phyloP scores from a whole-genome alignment of 2,329 filamentous ascomycete genomes.

The Orbilia ellipsospora region DNA sequence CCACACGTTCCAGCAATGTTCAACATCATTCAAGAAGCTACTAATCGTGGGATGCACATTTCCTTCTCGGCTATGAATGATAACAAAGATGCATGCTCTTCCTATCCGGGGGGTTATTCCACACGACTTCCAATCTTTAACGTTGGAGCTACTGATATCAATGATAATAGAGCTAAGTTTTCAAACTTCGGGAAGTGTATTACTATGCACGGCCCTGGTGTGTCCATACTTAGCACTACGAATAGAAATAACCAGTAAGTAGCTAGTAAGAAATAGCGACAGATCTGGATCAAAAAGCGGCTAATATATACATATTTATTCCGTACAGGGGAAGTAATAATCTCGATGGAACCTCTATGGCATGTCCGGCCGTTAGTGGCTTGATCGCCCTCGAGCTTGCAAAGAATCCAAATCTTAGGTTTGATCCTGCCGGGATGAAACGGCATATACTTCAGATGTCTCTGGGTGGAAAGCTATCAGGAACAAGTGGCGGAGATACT shows the following conservation, averaged over 20 bases:
- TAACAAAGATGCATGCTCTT: slow-evolving; percentile 28
- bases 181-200: slow-evolving; percentile 62
- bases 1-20: slow-evolving; percentile 13
- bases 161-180: slow-evolving; percentile 61
- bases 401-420: slow-evolving; percentile 24
- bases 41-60: slow-evolving; percentile 32
- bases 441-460: slow-evolving; percentile 7
- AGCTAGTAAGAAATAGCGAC: not conserved
- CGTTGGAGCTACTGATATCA: slow-evolving; percentile 61
- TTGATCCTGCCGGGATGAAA: slow-evolving; percentile 19
- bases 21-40: slow-evolving; percentile 22
- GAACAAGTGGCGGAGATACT: not conserved
- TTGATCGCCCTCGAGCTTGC: slow-evolving; percentile 32
- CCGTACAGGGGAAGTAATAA: slow-evolving; percentile 63
- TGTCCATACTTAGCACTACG: slow-evolving; percentile 65
- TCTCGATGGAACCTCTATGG: slow-evolving; percentile 60
- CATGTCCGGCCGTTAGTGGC: slow-evolving; percentile 42
- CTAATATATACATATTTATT: not conserved
- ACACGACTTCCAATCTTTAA: slow-evolving; percentile 59
- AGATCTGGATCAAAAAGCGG: not conserved
- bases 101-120: slow-evolving; percentile 32
- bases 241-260: slow-evolving; percentile 58
- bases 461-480: slow-evolving; percentile 5
- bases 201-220: slow-evolving; percentile 63
- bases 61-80: slow-evolving; percentile 48